Conservation (phyloP, 495 filamentous ascomycete species). For the Penicillium nucicola region DNA sequence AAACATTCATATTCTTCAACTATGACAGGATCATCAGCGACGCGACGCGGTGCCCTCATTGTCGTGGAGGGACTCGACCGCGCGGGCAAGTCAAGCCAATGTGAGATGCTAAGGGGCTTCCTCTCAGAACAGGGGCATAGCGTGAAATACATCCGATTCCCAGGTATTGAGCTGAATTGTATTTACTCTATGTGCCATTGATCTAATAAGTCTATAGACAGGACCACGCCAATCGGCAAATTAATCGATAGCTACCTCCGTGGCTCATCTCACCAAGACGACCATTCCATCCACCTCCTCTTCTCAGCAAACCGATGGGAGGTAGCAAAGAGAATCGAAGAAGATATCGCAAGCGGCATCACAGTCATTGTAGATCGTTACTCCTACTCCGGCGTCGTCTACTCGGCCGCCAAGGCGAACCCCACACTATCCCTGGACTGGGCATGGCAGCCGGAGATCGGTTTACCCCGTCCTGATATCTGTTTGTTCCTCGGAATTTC, state of each 20-base stretch:
- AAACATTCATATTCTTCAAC: background rate
- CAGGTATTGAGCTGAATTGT: constrained; percentile 53
- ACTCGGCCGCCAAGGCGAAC: constrained; percentile 88
- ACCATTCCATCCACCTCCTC: constrained; percentile 90
- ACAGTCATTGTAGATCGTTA: constrained; percentile 89
- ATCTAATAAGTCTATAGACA: constrained; percentile 52
- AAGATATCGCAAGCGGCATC: constrained; percentile 58
- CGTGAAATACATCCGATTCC: constrained; percentile 80
- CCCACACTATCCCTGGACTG: constrained; percentile 67
- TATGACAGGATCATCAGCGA: constrained; percentile 17
- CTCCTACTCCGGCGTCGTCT: constrained; percentile 89
- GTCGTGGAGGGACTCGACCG: constrained; percentile 93
- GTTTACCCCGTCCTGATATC: constrained; percentile 82
- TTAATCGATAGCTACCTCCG: constrained; percentile 88
- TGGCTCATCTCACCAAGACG: constrained; percentile 69
- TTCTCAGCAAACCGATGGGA: constrained; percentile 99
- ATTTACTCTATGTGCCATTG: background rate
- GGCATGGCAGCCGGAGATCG: constrained; percentile 80
- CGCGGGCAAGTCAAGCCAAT: constrained; percentile 95
- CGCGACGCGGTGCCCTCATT: constrained; percentile 68
- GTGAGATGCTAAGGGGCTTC: constrained; percentile 62
- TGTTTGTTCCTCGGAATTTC: constrained; percentile 84
- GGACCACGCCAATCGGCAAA: constrained; percentile 82
- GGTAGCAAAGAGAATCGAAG: constrained; percentile 60
- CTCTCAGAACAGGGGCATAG: constrained; percentile 59